Conservation (phyloP, 2,329 filamentous ascomycete genomes). For the Pseudonectria foliicola region DNA sequence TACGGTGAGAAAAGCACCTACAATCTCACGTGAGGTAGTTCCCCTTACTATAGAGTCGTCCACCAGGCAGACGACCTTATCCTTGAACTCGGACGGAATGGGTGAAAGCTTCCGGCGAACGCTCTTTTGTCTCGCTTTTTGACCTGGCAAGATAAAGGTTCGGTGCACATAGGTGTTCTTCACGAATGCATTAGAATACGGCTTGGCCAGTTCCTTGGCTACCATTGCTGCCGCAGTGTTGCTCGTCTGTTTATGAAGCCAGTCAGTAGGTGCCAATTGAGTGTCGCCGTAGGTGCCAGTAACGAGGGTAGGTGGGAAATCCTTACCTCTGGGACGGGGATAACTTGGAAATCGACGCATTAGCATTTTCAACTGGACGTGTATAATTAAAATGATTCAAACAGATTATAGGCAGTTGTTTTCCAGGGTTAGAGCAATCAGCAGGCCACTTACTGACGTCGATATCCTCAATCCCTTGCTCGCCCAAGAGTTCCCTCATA, state of each 20-base stretch:
- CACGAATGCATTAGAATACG: conserved; percentile 74
- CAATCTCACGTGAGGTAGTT: conserved; percentile 57
- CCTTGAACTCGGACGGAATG: conserved; percentile 78
- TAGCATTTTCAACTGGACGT: conserved; percentile 1
- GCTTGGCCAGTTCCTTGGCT: conserved; percentile 67
- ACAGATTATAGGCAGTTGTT: neutral
- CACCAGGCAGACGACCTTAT: conserved; percentile 72
- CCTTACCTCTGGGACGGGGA: conserved; percentile 55
- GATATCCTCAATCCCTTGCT: conserved; percentile 65
- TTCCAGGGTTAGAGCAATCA: neutral
- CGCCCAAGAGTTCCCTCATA: conserved; percentile 59
- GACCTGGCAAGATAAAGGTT: conserved; percentile 71
- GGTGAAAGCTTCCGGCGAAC: conserved; percentile 85
- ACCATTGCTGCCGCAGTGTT: conserved; percentile 73
- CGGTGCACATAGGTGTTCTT: conserved; percentile 88
- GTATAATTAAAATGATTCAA: too few species aligned
- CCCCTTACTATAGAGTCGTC: conserved; percentile 89
- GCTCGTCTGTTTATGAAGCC: conserved; percentile 48
- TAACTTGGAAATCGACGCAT: conserved; percentile 41
- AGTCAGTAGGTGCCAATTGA: conserved; percentile 2
- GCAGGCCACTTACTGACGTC: conserved; percentile 45
- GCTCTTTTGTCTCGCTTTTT: conserved; percentile 72
- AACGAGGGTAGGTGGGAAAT: neutral
- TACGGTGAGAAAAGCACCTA: conserved; percentile 38
- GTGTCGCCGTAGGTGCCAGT: neutral